Evolutionary conservation across 495 filamentous ascomycete species (phyloP).

Genomic region (Sordaria brevicollis): DNA sequence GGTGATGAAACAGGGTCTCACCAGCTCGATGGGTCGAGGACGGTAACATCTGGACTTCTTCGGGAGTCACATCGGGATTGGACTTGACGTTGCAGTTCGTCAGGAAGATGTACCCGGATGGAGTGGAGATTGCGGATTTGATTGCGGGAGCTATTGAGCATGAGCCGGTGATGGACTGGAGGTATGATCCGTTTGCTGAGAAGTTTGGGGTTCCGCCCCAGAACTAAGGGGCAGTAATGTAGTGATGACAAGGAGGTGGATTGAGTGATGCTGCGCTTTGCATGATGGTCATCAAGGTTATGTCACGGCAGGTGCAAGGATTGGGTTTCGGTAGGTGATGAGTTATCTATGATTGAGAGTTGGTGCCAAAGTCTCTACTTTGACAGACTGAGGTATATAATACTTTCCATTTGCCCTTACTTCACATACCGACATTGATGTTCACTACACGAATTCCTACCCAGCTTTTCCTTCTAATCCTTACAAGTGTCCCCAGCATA

Average conservation of each 20-base stretch:
- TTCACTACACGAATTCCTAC: background rate
- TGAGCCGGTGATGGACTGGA: conserved; percentile 4
- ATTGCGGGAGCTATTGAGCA: conserved; percentile 5
- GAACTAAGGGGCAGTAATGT: background rate
- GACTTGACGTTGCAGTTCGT: conserved; percentile 12
- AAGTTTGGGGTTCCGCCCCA: conserved; percentile 4
- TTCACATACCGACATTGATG: background rate
- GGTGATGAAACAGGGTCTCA: conserved; percentile 5
- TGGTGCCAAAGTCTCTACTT: background rate
- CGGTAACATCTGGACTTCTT: conserved; percentile 19
- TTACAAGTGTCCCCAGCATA: background rate
- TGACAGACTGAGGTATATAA: background rate
- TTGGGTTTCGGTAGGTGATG: background rate
- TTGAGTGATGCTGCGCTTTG: background rate
- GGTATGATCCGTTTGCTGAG: conserved; percentile 7
- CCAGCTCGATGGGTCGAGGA: conserved; percentile 19
- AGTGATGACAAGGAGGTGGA: background rate
- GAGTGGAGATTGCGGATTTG: conserved; percentile 1
- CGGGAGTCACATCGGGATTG: conserved; percentile 12
- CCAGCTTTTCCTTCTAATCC: background rate
- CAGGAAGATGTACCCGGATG: conserved; percentile 12
- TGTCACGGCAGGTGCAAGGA: background rate
- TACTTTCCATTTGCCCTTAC: background rate
- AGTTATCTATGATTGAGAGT: background rate
- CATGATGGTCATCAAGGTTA: background rate